A percentile compares a stretch with the other conserved stretches of the same genome.
Conservation (phyloP, 108 stramenopile genomes). For the Chaetoceros tenuissimus region DNA sequence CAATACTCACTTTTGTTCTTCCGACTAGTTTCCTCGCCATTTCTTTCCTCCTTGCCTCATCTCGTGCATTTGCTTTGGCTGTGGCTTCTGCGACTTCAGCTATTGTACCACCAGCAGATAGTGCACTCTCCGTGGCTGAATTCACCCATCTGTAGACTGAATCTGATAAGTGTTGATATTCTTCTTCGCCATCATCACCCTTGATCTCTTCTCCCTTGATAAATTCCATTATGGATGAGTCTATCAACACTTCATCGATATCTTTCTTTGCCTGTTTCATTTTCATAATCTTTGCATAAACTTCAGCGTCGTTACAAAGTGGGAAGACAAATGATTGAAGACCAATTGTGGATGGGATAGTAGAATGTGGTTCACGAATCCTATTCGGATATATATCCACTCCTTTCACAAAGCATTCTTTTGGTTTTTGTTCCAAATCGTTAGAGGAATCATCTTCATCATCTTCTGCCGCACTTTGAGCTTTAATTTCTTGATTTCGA, state of each 20-base stretch:
- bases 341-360: conserved; percentile 44
- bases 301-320: conserved; percentile 66
- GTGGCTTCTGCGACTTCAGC: not conserved
- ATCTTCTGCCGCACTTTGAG: conserved; percentile 8
- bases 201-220: conserved; percentile 36
- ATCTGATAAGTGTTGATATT: too few species aligned
- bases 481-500: conserved; percentile 4
- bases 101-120: too few species aligned
- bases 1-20: not conserved
- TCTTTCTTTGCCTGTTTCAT: conserved; percentile 47
- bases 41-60: not conserved
- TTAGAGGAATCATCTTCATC: conserved; percentile 4
- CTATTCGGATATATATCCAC: conserved; percentile 56
- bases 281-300: conserved; percentile 63
- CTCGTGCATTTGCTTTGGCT: not conserved
- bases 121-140: too few species aligned
- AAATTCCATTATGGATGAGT: conserved; percentile 36
- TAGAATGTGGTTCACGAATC: conserved; percentile 41
- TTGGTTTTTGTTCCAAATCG: conserved; percentile 17
- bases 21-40: not conserved
- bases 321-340: conserved; percentile 76
- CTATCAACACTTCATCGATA: conserved; percentile 45
- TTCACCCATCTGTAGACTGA: too few species aligned
- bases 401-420: conserved; percentile 50
- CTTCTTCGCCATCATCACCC: conserved; percentile 12